These are phyloP conservation scores for Drosera spatulata DNA, from an alignment of 179 eudicot genomes.

Conservation along the genomic window DNA sequence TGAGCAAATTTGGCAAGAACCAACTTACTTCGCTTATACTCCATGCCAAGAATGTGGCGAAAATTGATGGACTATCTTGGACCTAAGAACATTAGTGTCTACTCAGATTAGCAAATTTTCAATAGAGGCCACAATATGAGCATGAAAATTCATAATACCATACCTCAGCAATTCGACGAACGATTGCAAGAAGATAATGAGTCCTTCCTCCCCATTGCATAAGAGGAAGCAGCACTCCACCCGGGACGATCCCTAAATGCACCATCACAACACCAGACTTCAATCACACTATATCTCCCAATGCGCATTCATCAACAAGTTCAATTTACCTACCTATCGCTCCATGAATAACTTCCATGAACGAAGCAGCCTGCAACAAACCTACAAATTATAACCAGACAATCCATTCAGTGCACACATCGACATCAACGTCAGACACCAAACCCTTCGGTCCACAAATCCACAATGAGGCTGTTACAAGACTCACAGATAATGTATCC, in stretches of 20 bases:
- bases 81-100: slow-evolving; percentile 22
- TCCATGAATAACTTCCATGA: slow-evolving; percentile 88
- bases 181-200: slow-evolving; percentile 61
- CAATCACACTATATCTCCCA: background rate
- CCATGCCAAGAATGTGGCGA: slow-evolving; percentile 67
- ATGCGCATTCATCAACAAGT: background rate
- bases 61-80: slow-evolving; percentile 62
- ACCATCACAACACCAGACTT: background rate
- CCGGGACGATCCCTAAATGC: slow-evolving; percentile 71
- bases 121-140: background rate
- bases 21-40: slow-evolving; percentile 60
- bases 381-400: slow-evolving; percentile 21
- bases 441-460: background rate
- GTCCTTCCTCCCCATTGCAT: slow-evolving; percentile 93
- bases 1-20: background rate
- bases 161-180: slow-evolving; percentile 50
- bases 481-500: slow-evolving; percentile 58
- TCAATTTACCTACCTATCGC: slow-evolving; percentile 36
- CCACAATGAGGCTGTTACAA: background rate
- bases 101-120: background rate
- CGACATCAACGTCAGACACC: background rate
- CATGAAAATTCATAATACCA: background rate
- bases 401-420: background rate
- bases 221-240: slow-evolving; percentile 70
- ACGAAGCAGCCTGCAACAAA: slow-evolving; percentile 55